Conservation (phyloP, 371 early-diverging fungal genomes). For the Mycotypha africana region DNA sequence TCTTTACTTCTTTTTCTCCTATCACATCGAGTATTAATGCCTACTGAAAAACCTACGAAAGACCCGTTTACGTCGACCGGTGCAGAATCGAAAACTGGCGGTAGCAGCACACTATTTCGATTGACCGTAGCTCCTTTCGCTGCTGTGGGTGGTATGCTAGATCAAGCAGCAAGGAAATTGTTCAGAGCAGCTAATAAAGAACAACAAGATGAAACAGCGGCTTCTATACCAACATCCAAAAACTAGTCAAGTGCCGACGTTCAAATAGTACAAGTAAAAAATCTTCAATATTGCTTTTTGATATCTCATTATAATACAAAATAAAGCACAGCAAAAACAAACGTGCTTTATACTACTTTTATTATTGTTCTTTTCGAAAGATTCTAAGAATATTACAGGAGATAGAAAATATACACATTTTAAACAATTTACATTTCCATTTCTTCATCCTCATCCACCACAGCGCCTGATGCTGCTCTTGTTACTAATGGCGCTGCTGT, state of each 20-base stretch:
- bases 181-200: conserved; percentile 2
- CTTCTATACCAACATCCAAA: background rate
- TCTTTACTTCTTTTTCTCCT: too few relatives aligned
- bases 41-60: conserved; percentile 17
- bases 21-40: too few relatives aligned
- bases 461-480: too few relatives aligned
- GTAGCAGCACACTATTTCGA: conserved; percentile 4
- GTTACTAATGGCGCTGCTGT: too few relatives aligned
- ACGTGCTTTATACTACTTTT: too few relatives aligned
- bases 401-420: background rate
- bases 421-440: conserved; percentile 14
- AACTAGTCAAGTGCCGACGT: background rate
- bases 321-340: too few relatives aligned
- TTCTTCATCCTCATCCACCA: conserved; percentile 17
- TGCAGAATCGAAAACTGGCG: conserved; percentile 2
- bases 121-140: conserved; percentile 11
- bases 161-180: conserved; percentile 16
- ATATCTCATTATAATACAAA: too few relatives aligned
- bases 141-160: conserved; percentile 18
- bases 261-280: too few relatives aligned
- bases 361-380: too few relatives aligned
- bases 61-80: conserved; percentile 15
- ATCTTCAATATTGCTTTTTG: background rate
- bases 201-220: background rate
- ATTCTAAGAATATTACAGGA: conserved; percentile 1